Evolutionary conservation across 306 rosid genomes (phyloP), one percentile per base, ranked within the genome.

Genomic region (Arachis stenosperma): DNA sequence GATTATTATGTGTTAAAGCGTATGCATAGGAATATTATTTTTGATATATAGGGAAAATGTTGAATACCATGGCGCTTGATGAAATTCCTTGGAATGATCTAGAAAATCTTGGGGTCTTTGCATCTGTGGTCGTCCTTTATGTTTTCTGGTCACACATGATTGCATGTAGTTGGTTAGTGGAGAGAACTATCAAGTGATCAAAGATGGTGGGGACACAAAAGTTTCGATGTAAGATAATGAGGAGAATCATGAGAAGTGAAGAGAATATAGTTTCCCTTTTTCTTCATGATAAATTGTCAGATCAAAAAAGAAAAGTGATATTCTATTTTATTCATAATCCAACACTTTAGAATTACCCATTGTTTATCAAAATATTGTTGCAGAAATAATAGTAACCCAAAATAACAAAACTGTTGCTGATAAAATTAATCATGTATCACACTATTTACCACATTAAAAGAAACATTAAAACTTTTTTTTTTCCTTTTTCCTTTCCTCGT

Each of bases 91-190:
- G 6, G 8, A 61, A 46, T 42, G 37, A 51, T 40, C 63, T 58
- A 60, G 55, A 69, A 69, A 33, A 9, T 36, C 30, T 63, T 55
- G 29, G 46, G 41, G 13, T 76, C 48, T 44, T 60, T 65, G 56
- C 47, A 70, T 59, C 59, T 61, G 51, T 30, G 63, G 65, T 40
- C 42, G 56, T 65, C 50, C 15, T 69, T 53, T 55, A 62, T 70
- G 48, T 61, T 40, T 73, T 73, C 12, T 75, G 73, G 78, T 73
- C 77, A 69, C 77, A 56, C 36, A 76, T 81, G 68, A 77, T 72
- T 67, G 76, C 82, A 76, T 67, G 54, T 29, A 67, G 67, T 59
- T 72, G 62, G 67, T 37, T 66, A 43, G 78, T 39, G 57, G 78
- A 37, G 14, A 29, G 63, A 76, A 22, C 71, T 6, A 71, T 65